A percentile compares a stretch with the other conserved stretches of the same genome.
Evolutionary conservation across 2,329 filamentous ascomycete genomes (phyloP).

Genomic region (Sarocladium brachiariae): DNA sequence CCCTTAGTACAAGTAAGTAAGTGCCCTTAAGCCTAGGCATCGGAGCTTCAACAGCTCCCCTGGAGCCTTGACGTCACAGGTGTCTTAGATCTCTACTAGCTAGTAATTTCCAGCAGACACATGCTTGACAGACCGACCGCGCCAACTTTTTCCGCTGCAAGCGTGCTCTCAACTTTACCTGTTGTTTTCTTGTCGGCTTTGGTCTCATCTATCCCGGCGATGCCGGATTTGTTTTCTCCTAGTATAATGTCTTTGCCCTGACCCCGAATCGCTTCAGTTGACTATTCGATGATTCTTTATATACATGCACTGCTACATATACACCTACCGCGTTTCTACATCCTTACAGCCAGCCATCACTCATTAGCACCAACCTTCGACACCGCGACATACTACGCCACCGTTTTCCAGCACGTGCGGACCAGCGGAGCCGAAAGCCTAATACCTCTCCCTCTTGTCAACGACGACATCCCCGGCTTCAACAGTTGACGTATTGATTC

Average conservation of each 20-base stretch:
- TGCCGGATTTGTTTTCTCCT: background rate
- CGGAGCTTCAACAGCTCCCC: background rate
- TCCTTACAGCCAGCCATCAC: background rate
- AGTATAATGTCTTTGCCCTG: too few relatives aligned
- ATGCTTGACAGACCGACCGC: too few relatives aligned
- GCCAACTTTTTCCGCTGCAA: too few relatives aligned
- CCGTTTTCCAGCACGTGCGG: background rate
- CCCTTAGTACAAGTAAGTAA: background rate
- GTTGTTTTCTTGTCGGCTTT: too few relatives aligned
- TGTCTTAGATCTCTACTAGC: background rate
- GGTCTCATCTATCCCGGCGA: background rate
- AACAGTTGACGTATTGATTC: background rate
- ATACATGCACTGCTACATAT: too few relatives aligned
- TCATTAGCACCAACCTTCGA: background rate
- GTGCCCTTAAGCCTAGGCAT: background rate
- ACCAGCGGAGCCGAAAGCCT: background rate
- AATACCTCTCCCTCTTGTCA: constrained; percentile 1
- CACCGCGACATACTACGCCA: background rate
- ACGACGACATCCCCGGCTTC: background rate
- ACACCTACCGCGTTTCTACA: background rate
- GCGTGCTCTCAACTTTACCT: too few relatives aligned
- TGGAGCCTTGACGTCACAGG: background rate
- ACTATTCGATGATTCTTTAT: too few relatives aligned
- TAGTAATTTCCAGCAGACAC: background rate
- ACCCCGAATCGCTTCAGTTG: too few relatives aligned